Base-by-base conservation (phyloP, 352 stramenopile genomes). In the Thraustotheca clavata region DNA sequence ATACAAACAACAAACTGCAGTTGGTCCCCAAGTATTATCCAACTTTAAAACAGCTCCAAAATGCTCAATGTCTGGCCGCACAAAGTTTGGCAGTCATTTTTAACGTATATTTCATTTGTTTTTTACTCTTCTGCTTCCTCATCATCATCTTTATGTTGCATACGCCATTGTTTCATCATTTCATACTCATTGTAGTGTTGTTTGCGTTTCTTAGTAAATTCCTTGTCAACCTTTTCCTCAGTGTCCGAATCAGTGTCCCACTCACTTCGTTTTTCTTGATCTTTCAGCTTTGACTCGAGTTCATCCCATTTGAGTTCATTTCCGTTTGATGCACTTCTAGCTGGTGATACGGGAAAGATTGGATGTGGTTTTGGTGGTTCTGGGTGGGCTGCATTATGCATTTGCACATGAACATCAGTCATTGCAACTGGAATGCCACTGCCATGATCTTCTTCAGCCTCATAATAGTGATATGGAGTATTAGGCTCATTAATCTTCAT, bases 401-500 rank as follows among this genome's bases (percentile, higher is more conserved):
- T 16, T 26, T 59, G 3, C 29, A 59, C 20, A 31, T 50, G 60
- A 11, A 71, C 73, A 18, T 67, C 50, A 14, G 71, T 69, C 29
- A 69, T 73, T n/a, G 49, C 41, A 40, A 71, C 59, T 26, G 22
- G 69, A 16, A 38, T 24, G 1, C 59, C 50, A 69, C 18, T 35
- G 12, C n/a, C 62, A n/a, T 60, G 12, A 27, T 76, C 71, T 26
- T 72, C 68, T 9, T 71, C 67, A 3, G 43, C 33, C 22, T 67
- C 67, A 69, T 88, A 91, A 67, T 89, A 88, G 57, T 93, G 75
- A 62, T 94, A 97, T 22, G 91, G 91, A 55, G 91, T 97, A 67
- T 96, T 88, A 49, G 91, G 89, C 74, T 97, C 91, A 55, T 97
- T 84, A 67, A 97, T 97, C 73, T 96, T 96, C 79, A 94, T 91